A percentile compares a stretch with the other conserved stretches of the same genome.
Conservation (phyloP, 139 green algal genomes). For the Dunaliella primolecta region DNA sequence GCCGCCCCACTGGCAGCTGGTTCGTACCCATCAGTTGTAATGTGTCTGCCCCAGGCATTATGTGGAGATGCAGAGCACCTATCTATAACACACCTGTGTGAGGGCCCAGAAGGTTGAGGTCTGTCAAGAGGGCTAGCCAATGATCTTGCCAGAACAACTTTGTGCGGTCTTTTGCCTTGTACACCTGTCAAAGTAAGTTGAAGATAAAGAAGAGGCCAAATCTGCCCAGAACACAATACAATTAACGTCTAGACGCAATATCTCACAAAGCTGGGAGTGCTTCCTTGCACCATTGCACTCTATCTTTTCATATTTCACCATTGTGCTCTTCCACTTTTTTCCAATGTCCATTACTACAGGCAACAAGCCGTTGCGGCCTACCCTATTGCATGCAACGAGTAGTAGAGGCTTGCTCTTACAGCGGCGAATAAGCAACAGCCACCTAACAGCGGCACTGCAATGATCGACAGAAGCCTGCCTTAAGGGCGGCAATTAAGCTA, state of each 20-base stretch:
- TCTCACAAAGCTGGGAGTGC: neutral
- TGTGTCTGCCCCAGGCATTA: too few relatives aligned
- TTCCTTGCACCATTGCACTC: neutral
- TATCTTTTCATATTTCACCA: too few relatives aligned
- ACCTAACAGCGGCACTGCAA: too few relatives aligned
- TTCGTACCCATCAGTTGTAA: neutral
- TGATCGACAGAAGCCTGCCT: too few relatives aligned
- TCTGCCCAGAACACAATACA: neutral
- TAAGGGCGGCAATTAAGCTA: too few relatives aligned
- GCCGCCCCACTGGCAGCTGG: neutral
- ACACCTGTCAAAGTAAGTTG: constrained; percentile 6
- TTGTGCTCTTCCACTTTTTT: too few relatives aligned
- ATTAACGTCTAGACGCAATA: neutral
- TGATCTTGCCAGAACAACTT: constrained; percentile 53
- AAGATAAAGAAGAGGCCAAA: neutral
- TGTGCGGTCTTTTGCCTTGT: constrained; percentile 36
- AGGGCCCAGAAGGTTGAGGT: constrained; percentile 27
- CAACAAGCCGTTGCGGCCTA: too few relatives aligned
- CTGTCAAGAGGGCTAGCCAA: constrained; percentile 39
- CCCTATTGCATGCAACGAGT: too few relatives aligned
- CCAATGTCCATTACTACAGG: too few relatives aligned
- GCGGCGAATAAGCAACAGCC: too few relatives aligned
- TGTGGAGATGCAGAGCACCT: neutral
- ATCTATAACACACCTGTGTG: neutral
- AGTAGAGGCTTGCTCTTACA: too few relatives aligned